These are phyloP conservation scores for Lavandula angustifolia DNA, from an alignment of 257 asterid species.

Conservation along the genomic window DNA sequence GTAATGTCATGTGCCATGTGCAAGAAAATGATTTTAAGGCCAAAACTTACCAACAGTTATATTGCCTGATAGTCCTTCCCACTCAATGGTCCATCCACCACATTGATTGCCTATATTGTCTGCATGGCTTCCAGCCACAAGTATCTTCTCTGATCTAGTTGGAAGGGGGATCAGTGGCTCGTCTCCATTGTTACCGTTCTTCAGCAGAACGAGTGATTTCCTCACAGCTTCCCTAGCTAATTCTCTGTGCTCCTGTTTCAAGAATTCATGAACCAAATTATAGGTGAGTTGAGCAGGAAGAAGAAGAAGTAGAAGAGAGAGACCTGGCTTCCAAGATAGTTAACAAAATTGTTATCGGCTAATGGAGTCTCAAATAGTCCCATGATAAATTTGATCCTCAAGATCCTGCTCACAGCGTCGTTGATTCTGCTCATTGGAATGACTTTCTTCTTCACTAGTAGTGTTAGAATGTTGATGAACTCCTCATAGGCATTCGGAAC, in stretches of 20 bases:
- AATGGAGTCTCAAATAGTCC: constrained; percentile 69
- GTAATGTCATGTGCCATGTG: background rate
- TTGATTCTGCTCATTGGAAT: constrained; percentile 63
- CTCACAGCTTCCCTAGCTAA: constrained; percentile 83
- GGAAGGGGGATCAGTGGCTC: constrained; percentile 59
- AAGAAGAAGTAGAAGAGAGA: background rate
- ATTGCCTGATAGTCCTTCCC: constrained; percentile 49
- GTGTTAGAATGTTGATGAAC: constrained; percentile 45
- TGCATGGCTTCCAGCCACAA: constrained; percentile 63
- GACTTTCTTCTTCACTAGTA: constrained; percentile 45
- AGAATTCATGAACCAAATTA: background rate
- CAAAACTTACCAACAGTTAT: constrained; percentile 43
- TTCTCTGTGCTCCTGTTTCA: constrained; percentile 59
- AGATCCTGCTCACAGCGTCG: constrained; percentile 64
- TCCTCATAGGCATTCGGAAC: constrained; percentile 45
- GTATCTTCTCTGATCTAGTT: constrained; percentile 39
- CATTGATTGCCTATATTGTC: constrained; percentile 60
- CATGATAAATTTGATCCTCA: constrained; percentile 58
- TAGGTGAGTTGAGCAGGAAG: background rate
- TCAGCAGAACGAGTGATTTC: constrained; percentile 68
- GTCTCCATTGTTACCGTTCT: constrained; percentile 53
- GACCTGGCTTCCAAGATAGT: constrained; percentile 54
- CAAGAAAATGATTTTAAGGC: background rate
- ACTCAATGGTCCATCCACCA: constrained; percentile 74
- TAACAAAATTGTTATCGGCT: constrained; percentile 48